Percentiles rank a stretch among this genome's conserved stretches.
phyloP scores from a whole-genome alignment of 192 early-diverging fungal genomes.

The Linnemannia exigua region DNA sequence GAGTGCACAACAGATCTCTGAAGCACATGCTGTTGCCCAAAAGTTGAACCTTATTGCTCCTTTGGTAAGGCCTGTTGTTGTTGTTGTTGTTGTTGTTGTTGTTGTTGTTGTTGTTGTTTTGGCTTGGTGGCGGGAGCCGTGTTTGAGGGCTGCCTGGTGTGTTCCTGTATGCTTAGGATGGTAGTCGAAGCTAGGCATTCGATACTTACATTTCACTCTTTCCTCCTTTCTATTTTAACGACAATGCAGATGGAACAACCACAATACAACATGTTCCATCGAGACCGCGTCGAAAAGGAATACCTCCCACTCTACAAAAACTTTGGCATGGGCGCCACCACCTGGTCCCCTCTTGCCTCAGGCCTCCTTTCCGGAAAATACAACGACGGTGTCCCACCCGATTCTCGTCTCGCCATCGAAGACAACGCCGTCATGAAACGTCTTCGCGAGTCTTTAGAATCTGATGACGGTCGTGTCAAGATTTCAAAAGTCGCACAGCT shows the following conservation, averaged over 20 bases:
- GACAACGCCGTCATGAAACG: conserved; percentile 68
- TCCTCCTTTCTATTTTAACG: not conserved
- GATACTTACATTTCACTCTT: not conserved
- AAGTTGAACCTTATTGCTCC: conserved; percentile 74
- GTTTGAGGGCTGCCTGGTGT: too few species aligned
- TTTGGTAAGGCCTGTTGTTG: conserved; percentile 52
- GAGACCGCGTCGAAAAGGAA: conserved; percentile 80
- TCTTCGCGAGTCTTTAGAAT: conserved; percentile 60
- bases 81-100: not conserved
- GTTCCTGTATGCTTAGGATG: too few species aligned
- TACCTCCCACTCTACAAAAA: conserved; percentile 77
- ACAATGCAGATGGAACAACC: conserved; percentile 68
- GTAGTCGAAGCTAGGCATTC: too few species aligned
- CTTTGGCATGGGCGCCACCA: conserved; percentile 75
- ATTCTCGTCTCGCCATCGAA: conserved; percentile 72
- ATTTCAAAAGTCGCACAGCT: conserved; percentile 67
- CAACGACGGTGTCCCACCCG: conserved; percentile 74
- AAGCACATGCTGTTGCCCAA: conserved; percentile 79
- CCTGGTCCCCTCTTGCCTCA: conserved; percentile 74
- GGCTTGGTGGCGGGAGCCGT: too few species aligned
- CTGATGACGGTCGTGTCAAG: conserved; percentile 75
- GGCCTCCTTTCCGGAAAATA: conserved; percentile 76
- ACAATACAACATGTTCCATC: conserved; percentile 88
- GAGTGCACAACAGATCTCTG: conserved; percentile 77
- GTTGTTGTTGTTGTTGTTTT: not conserved